These are phyloP conservation scores for Abelmoschus esculentus DNA, from an alignment of 345 rosid species.

Conservation along the genomic window DNA sequence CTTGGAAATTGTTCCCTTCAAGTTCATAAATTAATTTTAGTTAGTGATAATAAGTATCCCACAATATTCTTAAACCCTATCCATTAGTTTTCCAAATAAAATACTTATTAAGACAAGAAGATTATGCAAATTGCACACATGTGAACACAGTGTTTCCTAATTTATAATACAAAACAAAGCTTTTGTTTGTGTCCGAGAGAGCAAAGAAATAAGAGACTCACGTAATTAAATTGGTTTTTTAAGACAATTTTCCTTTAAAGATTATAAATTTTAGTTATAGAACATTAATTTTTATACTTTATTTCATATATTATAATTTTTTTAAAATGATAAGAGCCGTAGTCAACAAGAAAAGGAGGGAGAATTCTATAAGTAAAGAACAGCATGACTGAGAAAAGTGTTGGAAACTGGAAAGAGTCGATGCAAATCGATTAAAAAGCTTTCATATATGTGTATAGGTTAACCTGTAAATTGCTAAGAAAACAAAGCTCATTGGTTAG, in stretches of 20 bases:
- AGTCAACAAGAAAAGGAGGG: not conserved
- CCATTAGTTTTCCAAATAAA: not conserved
- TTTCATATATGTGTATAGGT: too few species aligned
- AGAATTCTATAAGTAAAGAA: not conserved
- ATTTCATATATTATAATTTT: too few species aligned
- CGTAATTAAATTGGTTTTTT: too few species aligned
- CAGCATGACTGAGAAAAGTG: not conserved
- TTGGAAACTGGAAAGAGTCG: too few species aligned
- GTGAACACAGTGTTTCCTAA: constrained; percentile 2
- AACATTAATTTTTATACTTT: too few species aligned
- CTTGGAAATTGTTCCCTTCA: constrained; percentile 4
- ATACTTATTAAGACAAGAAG: not conserved
- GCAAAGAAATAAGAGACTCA: not conserved
- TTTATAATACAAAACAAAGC: not conserved
- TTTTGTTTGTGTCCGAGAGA: not conserved
- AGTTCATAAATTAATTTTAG: not conserved
- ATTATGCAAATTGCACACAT: not conserved
- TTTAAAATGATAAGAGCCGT: not conserved
- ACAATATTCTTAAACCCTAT: not conserved
- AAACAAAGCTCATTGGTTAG: not conserved
- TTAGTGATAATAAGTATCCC: not conserved
- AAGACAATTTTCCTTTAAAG: too few species aligned
- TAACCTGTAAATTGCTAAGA: not conserved
- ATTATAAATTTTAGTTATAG: too few species aligned
- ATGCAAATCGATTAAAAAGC: too few species aligned